Percentiles rank a stretch among this genome's conserved stretches.
Evolutionary conservation across 2,329 filamentous ascomycete genomes (phyloP).

Genomic region (Aspergillus neoniger): DNA sequence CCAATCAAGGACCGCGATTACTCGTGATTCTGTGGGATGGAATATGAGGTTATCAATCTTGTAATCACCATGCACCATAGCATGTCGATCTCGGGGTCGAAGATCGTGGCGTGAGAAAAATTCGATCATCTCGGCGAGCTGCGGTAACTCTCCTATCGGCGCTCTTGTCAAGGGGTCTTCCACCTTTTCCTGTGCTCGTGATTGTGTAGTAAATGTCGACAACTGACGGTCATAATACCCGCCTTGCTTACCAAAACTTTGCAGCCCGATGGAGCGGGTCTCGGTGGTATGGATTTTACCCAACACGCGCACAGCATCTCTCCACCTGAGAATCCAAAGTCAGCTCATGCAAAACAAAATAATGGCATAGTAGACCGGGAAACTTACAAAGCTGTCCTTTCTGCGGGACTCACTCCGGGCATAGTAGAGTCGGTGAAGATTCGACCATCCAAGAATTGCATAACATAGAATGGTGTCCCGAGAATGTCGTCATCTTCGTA

Average conservation of each 20-base stretch:
- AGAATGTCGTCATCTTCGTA: neutral
- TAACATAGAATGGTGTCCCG: conserved; percentile 10
- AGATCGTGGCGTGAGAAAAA: neutral
- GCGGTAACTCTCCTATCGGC: neutral
- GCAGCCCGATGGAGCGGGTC: too few species aligned
- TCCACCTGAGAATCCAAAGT: too few species aligned
- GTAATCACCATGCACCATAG: conserved; percentile 11
- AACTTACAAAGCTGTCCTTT: neutral
- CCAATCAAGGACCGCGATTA: conserved; percentile 9
- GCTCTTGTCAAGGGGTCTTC: neutral
- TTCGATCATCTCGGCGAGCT: neutral
- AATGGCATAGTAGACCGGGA: too few species aligned
- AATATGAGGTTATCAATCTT: conserved; percentile 13
- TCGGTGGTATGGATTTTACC: too few species aligned
- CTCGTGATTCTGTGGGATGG: conserved; percentile 4
- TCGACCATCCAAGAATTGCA: conserved; percentile 6
- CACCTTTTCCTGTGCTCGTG: neutral
- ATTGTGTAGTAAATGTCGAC: neutral
- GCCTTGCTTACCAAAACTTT: too few species aligned
- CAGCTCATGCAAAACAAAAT: too few species aligned
- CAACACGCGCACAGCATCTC: too few species aligned
- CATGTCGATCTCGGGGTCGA: conserved; percentile 1
- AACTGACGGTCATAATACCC: conserved; percentile 7
- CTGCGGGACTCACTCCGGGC: neutral
- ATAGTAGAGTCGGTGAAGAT: neutral